phyloP scores from a whole-genome alignment of 345 rosid genomes.

The Murraya paniculata region DNA sequence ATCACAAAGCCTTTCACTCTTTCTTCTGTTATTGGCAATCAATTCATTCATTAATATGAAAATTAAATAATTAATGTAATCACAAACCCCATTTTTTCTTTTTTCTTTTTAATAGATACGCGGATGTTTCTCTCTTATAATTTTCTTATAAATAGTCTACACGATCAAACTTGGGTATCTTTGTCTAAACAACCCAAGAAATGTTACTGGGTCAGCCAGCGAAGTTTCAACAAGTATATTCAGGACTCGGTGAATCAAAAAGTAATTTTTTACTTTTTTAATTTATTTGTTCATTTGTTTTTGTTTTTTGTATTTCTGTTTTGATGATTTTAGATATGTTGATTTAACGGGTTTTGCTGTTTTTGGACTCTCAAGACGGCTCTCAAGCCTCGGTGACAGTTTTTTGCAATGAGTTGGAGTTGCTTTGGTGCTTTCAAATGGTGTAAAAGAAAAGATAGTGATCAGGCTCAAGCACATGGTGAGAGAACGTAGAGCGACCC shows the following conservation, averaged over 20 bases:
- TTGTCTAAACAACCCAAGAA: not conserved
- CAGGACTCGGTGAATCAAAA: conserved; percentile 1
- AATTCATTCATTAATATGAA: too few species aligned
- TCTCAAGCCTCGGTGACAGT: not conserved
- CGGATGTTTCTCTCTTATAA: not conserved
- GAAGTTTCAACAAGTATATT: not conserved
- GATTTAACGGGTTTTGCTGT: conserved; percentile 13
- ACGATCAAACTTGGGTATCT: not conserved
- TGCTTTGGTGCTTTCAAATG: conserved; percentile 48
- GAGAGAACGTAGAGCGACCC: conserved; percentile 1
- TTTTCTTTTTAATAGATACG: not conserved
- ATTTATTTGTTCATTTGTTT: not conserved
- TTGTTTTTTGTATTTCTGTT: not conserved
- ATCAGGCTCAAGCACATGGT: conserved; percentile 47
- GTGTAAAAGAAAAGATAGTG: conserved; percentile 32
- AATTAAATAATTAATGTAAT: too few species aligned
- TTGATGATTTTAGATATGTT: conserved; percentile 14
- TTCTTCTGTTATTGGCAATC: not conserved
- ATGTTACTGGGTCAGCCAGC: not conserved
- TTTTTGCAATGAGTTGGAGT: conserved; percentile 45
- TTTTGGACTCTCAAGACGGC: conserved; percentile 4
- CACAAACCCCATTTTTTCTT: not conserved
- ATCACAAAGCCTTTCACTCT: not conserved
- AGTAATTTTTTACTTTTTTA: not conserved
- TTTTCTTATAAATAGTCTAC: not conserved